phyloP scores from a whole-genome alignment of 768 basidiomycete genomes.

The Boletus sensibilis region DNA sequence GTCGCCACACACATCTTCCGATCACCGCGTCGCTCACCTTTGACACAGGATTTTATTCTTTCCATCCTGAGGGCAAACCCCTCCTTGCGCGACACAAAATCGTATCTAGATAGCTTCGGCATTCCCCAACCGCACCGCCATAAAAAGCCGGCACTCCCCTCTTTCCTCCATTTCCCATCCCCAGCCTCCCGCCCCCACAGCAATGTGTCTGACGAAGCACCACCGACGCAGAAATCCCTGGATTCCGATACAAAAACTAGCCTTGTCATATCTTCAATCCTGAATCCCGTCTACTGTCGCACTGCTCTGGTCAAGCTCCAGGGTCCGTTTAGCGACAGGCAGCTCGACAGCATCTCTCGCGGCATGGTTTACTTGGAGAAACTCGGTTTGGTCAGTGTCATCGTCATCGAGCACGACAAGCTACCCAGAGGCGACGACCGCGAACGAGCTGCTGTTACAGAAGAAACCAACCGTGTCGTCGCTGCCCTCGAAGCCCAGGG shows the following conservation, averaged over 20 bases:
- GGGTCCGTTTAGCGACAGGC: conserved; percentile 90
- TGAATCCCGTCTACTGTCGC: conserved; percentile 80
- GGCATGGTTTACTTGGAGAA: conserved; percentile 96
- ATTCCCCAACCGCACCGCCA: conserved; percentile 48
- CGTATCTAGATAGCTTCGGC: conserved; percentile 90
- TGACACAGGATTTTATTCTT: conserved; percentile 85
- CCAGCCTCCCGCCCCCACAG: conserved; percentile 19
- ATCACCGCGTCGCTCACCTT: conserved; percentile 11
- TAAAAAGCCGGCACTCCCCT: conserved; percentile 20
- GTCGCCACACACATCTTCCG: conserved; percentile 10
- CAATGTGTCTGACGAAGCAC: conserved; percentile 1
- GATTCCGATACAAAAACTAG: conserved; percentile 40
- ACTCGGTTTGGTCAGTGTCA: conserved; percentile 91
- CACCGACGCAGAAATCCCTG: conserved; percentile 27
- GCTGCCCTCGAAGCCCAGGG: conserved; percentile 81
- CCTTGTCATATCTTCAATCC: conserved; percentile 65
- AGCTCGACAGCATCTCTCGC: conserved; percentile 89
- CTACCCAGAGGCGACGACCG: conserved; percentile 65
- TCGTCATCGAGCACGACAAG: conserved; percentile 89
- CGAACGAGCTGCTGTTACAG: conserved; percentile 62
- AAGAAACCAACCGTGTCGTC: conserved; percentile 86
- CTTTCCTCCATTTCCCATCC: conserved; percentile 27
- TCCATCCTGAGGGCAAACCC: conserved; percentile 93
- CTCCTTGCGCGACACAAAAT: conserved; percentile 84
- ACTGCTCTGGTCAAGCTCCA: conserved; percentile 97